Evolutionary conservation across 225 moss, liverwort and hornwort species (phyloP), one percentile per base, ranked within the genome.

Genomic region (Polytrichum formosum): DNA sequence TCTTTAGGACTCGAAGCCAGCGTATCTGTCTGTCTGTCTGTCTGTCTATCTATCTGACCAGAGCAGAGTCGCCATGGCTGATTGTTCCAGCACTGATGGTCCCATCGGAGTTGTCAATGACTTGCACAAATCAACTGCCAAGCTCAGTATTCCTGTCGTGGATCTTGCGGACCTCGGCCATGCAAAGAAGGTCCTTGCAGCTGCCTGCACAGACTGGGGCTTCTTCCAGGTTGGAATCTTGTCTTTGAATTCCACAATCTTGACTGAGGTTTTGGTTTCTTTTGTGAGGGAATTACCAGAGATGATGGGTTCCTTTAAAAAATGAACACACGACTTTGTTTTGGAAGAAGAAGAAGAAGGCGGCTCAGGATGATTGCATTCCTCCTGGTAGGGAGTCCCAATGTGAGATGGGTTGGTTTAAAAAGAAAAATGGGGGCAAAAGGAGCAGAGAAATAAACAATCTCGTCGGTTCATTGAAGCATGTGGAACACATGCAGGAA

Each of bases 131-230:
- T 46, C 3, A 4, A 46, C 46, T 46, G 46, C 46, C 13, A 46
- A 46, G 13, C 16, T 13, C 46, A 16, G 46, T 16, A 37, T 70
- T 8, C 70, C 70, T 28, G 20, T 70, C 33, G 31, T 70, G 13
- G 70, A 70, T 35, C 59, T 70, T 29, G 70, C 70, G 5, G 22
- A 31, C 10, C 22, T 70, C 19, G 27, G 20, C 28, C 7, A 30
- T 18, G 64, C 72, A 55, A 75, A 25, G 25, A 18, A 19, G 27
- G 63, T 26, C 9, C 35, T 75, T 22, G 79, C 72, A 2, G 72
- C 63, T 6, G 82, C 82, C 70, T 86, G 82, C 77, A 73, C 74
- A 64, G 77, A 86, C 61, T 82, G 82, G 79, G 85, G 85, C 55
- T 79, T 85, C 67, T 77, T 85, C 67, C 84, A 84, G 81, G 84